Conservation (phyloP, 202 grass and related monocot genomes). For the Brachypodium distachyon region DNA sequence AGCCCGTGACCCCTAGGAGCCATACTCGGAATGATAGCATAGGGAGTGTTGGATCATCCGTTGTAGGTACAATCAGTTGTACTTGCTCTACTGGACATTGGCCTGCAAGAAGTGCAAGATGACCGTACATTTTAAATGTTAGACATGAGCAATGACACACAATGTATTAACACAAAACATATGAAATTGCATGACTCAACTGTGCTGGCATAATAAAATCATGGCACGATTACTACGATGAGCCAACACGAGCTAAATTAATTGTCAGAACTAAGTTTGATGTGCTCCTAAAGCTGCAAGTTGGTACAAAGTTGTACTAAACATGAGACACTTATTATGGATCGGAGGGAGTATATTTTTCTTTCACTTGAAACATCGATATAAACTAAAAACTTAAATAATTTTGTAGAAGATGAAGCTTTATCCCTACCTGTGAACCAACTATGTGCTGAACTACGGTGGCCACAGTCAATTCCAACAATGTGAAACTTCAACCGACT, state of each 20-base stretch:
- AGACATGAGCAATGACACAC: not conserved
- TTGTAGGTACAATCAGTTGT: slow-evolving; percentile 11
- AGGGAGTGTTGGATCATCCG: slow-evolving; percentile 27
- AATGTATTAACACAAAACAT: not conserved
- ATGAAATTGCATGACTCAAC: not conserved
- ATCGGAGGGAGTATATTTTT: too few species aligned
- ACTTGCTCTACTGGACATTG: not conserved
- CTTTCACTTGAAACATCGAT: too few species aligned
- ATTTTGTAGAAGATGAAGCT: too few species aligned
- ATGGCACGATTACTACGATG: not conserved
- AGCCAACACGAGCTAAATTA: not conserved
- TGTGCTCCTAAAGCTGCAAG: too few species aligned
- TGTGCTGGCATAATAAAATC: not conserved
- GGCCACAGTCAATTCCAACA: too few species aligned
- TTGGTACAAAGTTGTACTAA: too few species aligned
- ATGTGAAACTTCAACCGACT: too few species aligned
- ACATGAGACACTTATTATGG: too few species aligned
- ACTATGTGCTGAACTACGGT: too few species aligned
- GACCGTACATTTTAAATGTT: not conserved
- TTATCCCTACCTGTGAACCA: too few species aligned
- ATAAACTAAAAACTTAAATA: too few species aligned
- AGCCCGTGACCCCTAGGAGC: not conserved
- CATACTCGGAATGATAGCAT: slow-evolving; percentile 14
- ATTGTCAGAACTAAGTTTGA: too few species aligned
- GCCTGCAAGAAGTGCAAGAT: not conserved